These are phyloP conservation scores for Trichoderma simmonsii DNA, from an alignment of 2,329 filamentous ascomycete genomes.

Conservation along the genomic window DNA sequence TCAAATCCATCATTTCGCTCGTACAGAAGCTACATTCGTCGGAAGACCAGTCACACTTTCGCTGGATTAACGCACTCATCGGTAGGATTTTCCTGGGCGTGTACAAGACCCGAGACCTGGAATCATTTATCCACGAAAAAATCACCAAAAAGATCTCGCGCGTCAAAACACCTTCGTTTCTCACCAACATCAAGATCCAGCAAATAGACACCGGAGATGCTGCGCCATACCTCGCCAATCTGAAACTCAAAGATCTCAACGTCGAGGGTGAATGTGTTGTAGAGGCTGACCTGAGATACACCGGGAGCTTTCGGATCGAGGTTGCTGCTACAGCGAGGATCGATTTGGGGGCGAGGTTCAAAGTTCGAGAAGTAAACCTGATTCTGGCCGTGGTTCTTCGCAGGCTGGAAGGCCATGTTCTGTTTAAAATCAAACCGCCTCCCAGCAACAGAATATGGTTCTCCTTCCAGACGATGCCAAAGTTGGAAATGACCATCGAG, in stretches of 20 bases:
- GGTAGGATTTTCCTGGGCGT: slow-evolving; percentile 84
- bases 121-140: slow-evolving; percentile 75
- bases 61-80: slow-evolving; percentile 90
- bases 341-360: slow-evolving; percentile 84
- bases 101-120: slow-evolving; percentile 79
- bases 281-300: slow-evolving; percentile 85
- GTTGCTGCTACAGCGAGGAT: slow-evolving; percentile 91
- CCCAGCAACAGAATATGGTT: slow-evolving; percentile 97
- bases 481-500: slow-evolving; percentile 90
- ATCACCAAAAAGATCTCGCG: slow-evolving; percentile 95
- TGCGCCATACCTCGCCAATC: slow-evolving; percentile 84
- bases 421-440: slow-evolving; percentile 88
- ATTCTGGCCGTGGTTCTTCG: slow-evolving; percentile 82
- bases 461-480: slow-evolving; percentile 88
- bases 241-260: slow-evolving; percentile 81
- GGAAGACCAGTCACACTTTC: slow-evolving; percentile 83
- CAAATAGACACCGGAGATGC: slow-evolving; percentile 83
- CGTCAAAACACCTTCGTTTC: slow-evolving; percentile 86
- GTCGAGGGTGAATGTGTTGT: slow-evolving; percentile 87
- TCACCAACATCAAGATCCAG: slow-evolving; percentile 78
- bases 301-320: slow-evolving; percentile 83
- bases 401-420: slow-evolving; percentile 77
- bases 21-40: slow-evolving; percentile 89
- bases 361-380: slow-evolving; percentile 83
- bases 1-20: slow-evolving; percentile 81